Evolutionary conservation across 176 grass and related monocot genomes (phyloP), one percentile per base, ranked within the genome.

Genomic region (Alloteropsis semialata): DNA sequence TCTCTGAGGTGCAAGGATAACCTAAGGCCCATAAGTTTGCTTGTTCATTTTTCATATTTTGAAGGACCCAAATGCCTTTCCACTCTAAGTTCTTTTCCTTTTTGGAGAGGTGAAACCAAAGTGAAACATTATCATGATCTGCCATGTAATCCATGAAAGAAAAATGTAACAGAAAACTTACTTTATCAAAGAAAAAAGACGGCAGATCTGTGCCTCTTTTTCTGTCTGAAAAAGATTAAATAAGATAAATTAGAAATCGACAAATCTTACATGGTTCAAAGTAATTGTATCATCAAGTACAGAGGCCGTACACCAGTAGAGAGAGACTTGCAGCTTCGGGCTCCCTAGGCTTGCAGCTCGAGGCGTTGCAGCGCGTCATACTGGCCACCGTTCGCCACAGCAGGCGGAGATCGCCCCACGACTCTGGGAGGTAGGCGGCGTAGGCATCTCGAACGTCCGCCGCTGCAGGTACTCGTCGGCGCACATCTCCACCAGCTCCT

Each of bases 401-500:
- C 65, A 99, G 72, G 56, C 79, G 86, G 79, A 93, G 61, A 36
- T 96, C 93, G 1, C 85, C 85, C 85, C 53, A 80, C 22, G 91
- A 80, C 64, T 86, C 72, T 87, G 2, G 78, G 72, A 98, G 84
- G 84, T 99, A 99, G 85, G n/a, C n/a, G n/a, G n/a, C n/a, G n/a
- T n/a, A n/a, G n/a, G n/a, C n/a, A 93, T 93, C 29, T 99, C 96
- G 65, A 99, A 99, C 17, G 96, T 96, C 66, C 92, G 88, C 8
- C 93, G 90, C 78, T 96, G 96, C 87, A 96, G 91, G 65, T 99
- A 87, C 84, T 92, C 93, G 79, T 99, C 96, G 5, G 84, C 85
- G 79, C 96, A 99, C 79, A 96, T 82, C 85, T 99, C 96, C 77
- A 94, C 87, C 21, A 96, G 89, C 73, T 93, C 96, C 88, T 99